Evolutionary conservation across 2,329 filamentous ascomycete genomes (phyloP), one percentile per base, ranked within the genome.

Genomic region (Fusarium sarcochroum): DNA sequence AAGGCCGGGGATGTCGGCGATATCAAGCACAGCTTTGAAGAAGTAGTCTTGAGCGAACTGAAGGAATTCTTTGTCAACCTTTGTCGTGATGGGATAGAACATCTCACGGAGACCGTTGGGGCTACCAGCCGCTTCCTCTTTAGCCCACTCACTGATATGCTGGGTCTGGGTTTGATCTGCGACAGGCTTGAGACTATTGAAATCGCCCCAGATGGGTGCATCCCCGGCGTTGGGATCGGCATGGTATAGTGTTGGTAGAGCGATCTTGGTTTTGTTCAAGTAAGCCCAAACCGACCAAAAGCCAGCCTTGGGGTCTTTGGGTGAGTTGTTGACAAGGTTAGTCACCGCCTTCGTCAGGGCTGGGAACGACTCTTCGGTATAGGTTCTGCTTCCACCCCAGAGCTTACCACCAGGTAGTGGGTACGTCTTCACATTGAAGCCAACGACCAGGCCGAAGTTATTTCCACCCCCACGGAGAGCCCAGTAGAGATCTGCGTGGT

Each of bases 381-480:
- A 82, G 11, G 70, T 61, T 20, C 73, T 73, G 5, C 73, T 40
- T 23, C 71, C 69, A 8, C 72, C 73, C 73, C 73, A 75, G 14
- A 75, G 37, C 15, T 64, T 42, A 2, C 62, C 62, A 1, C 35
- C 37, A 4, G 61, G 52, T 9, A 58, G 32, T 6, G 61, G 15
- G 3, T 50, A 30, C 7, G 67, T 66, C 30, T 57, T 49, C 34
- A 69, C 44, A 38, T 64, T 66, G 49, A 69, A 69, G 23, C 37
- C 51, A 30, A 63, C 34, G n/a, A 69, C 57, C 11, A 69, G 49
- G 3, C 66, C 66, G 18, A 69, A 69, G 54, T 69, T 69, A 11
- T 58, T 66, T 10, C 81, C 82, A 6, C 84, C 84, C 1, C 65
- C 66, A 2, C 80, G 79, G 1, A 85, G 75, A 4, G 83, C 82